Base-by-base conservation (phyloP, 1,284 basidiomycete genomes). In the Puccinia triticina region DNA sequence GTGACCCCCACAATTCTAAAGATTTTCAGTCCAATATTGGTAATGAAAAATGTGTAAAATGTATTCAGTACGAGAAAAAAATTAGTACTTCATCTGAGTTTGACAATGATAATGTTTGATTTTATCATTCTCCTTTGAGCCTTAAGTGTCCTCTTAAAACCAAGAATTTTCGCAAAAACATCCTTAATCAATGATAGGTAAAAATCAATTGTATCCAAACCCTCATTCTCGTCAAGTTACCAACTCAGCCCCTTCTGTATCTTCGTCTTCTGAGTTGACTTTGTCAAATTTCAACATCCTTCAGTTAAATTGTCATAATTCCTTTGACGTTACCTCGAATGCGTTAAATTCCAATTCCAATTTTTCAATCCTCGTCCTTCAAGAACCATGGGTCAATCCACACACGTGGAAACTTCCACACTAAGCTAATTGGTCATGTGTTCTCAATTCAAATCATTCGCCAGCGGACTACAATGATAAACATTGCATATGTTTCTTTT, bases 301-400 rank as follows among this genome's bases (percentile, higher is more conserved):
- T 5, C 61, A 64, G 14, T 21, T 64, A 5, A 64, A 64, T 29
- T 64, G 5, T 64, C 26, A 64, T n/a, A n/a, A n/a, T n/a, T n/a
- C n/a, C n/a, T n/a, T n/a, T n/a, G n/a, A n/a, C n/a, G n/a, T n/a
- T n/a, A n/a, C n/a, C n/a, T n/a, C n/a, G n/a, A n/a, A n/a, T n/a
- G n/a, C n/a, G n/a, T n/a, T n/a, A n/a, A n/a, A n/a, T n/a, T n/a
- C n/a, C n/a, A n/a, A n/a, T n/a, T n/a, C n/a, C n/a, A n/a, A n/a
- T n/a, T n/a, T n/a, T n/a, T n/a, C n/a, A n/a, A n/a, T n/a, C n/a
- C n/a, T n/a, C n/a, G n/a, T n/a, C n/a, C n/a, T n/a, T n/a, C 61
- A 64, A 64, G 61, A 64, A 29, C 61, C 61, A 14, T 64, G 61
- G 61, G 32, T 64, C n/a, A 64, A 64, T 32, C 61, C 61, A 3